Conservation (phyloP, 306 rosid species). For the Fragaria nilgerrensis region DNA sequence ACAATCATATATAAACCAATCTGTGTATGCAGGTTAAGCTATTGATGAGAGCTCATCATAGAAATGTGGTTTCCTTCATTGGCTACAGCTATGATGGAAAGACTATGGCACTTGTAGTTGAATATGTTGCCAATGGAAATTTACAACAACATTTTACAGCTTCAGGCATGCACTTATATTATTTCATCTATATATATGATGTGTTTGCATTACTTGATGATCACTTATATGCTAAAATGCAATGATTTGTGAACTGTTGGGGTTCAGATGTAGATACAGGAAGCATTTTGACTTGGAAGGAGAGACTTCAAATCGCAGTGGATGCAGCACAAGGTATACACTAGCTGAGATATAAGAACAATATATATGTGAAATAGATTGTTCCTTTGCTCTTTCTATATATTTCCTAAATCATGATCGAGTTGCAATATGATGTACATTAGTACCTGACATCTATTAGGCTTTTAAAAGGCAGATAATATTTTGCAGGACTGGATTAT, state of each 20-base stretch:
- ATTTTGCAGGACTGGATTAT: no score
- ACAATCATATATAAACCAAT: no score
- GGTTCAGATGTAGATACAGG: background rate
- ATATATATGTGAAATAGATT: no score
- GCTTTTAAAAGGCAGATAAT: no score
- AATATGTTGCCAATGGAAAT: constrained; percentile 38
- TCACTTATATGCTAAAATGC: background rate
- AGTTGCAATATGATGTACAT: no score
- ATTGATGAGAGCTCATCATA: constrained; percentile 38
- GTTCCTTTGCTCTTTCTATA: no score
- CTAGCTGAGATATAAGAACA: no score
- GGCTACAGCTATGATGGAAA: constrained; percentile 20
- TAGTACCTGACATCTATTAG: no score
- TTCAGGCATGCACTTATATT: background rate
- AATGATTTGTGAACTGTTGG: background rate
- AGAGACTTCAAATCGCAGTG: no score
- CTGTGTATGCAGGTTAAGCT: constrained; percentile 28
- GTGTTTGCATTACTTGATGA: background rate
- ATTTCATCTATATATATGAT: background rate
- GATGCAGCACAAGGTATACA: no score
- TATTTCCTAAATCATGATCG: no score
- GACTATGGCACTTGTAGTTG: constrained; percentile 24
- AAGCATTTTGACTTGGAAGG: background rate
- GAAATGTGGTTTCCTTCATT: constrained; percentile 28
- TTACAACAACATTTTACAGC: constrained; percentile 22